Evolutionary conservation across 176 grass and related monocot genomes (phyloP).

Genomic region (Carex kokanica): DNA sequence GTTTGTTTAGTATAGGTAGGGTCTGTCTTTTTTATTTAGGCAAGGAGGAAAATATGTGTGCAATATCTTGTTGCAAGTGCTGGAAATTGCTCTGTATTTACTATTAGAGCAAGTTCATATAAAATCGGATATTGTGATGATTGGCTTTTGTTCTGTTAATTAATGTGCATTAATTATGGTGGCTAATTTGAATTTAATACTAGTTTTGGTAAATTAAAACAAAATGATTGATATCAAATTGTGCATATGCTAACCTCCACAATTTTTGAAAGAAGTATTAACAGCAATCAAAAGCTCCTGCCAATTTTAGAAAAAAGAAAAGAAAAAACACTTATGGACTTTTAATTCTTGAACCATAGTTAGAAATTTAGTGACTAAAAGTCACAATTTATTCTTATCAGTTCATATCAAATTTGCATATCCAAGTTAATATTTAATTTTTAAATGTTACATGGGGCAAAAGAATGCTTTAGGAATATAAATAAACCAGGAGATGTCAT

Average conservation of each 20-base stretch:
- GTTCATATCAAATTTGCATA: not conserved
- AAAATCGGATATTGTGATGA: slow-evolving; percentile 27
- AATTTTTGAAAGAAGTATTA: too few species aligned
- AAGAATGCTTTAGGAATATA: not conserved
- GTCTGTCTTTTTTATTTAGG: slow-evolving; percentile 24
- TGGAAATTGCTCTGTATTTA: slow-evolving; percentile 33
- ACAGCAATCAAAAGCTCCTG: not conserved
- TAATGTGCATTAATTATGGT: slow-evolving; percentile 13
- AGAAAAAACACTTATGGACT: not conserved
- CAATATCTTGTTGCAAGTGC: slow-evolving; percentile 46
- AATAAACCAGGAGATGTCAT: not conserved
- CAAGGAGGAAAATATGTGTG: slow-evolving; percentile 12
- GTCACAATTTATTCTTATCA: not conserved
- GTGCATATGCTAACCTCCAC: not conserved
- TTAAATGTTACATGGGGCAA: not conserved
- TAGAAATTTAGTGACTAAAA: not conserved
- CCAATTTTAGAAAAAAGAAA: not conserved
- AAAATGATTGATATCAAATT: not conserved
- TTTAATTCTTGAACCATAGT: not conserved
- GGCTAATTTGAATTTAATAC: not conserved
- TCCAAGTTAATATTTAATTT: not conserved
- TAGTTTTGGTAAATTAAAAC: not conserved
- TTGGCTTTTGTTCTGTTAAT: slow-evolving; percentile 2
- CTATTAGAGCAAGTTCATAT: slow-evolving; percentile 43
- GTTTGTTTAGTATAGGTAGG: not conserved